Evolutionary conservation across 768 basidiomycete species (phyloP).

Genomic region (Boletus rubroflammeus): DNA sequence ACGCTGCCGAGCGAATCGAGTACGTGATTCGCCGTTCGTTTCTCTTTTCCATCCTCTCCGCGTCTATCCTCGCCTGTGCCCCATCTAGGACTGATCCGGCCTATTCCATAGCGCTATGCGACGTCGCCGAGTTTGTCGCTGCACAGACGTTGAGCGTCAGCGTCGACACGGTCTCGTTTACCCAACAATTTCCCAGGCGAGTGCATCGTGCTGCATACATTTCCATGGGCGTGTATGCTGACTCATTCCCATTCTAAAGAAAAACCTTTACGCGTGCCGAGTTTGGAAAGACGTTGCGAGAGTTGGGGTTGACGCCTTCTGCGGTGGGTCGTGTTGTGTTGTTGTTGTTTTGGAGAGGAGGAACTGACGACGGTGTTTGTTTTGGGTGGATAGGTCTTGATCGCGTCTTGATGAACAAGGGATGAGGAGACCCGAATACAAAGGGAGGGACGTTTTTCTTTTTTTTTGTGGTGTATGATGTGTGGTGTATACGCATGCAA

Average conservation of each 20-base stretch:
- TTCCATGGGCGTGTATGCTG: not conserved
- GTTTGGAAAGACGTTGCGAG: conserved; percentile 74
- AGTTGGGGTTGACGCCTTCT: conserved; percentile 87
- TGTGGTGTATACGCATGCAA: not conserved
- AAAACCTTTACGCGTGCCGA: conserved; percentile 74
- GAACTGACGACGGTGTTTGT: not conserved
- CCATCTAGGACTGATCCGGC: not conserved
- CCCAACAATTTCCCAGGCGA: conserved; percentile 84
- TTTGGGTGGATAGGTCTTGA: conserved; percentile 43
- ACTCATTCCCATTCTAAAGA: conserved; percentile 1
- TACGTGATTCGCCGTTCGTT: conserved; percentile 35
- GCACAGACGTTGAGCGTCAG: conserved; percentile 65
- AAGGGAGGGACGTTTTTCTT: not conserved
- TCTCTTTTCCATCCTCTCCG: not conserved
- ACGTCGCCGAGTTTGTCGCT: conserved; percentile 86
- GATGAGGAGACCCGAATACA: not conserved
- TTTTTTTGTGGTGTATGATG: not conserved
- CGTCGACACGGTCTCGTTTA: conserved; percentile 74
- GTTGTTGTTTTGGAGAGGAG: not conserved
- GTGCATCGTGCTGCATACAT: conserved; percentile 9
- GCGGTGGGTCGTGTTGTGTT: conserved; percentile 41
- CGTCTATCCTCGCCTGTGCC: not conserved
- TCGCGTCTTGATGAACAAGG: conserved; percentile 36
- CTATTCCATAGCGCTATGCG: conserved; percentile 58
- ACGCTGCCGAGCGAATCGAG: conserved; percentile 77